Base-by-base conservation (phyloP, 331 rosid genomes). In the Acacia pycnantha region DNA sequence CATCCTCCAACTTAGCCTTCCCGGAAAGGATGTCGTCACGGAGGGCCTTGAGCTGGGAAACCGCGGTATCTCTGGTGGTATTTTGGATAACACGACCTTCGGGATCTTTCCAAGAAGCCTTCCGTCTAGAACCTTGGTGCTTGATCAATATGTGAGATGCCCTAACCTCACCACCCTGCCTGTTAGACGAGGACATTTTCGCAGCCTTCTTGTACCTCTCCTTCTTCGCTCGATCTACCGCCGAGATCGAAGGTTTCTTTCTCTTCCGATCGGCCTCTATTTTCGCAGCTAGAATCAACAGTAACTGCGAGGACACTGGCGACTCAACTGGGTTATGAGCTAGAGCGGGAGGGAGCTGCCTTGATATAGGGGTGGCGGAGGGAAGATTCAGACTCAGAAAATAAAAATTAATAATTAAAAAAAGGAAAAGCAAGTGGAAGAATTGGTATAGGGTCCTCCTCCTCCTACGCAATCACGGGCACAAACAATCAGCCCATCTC, bases 41-140 rank as follows among this genome's bases (percentile, higher is more conserved):
- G 59, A 71, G 7, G 58, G 37, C 58, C 58, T 46, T 71, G 40
- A 71, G 76, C 22, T 71, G 76, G 40, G 76, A 71, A 24, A 71
- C 58, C 11, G 76, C 76, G 58, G 76, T 0, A 2, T 71, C 76
- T 46, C 24, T 71, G 58, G 76, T 71, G 41, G 76, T 71, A 31
- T 46, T 47, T 51, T 24, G 58, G 76, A 71, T 71, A 24, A 46
- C 76, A 12, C 79, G 82, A 14, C 95, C 95, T 22, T 88, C 93
- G 19, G 93, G 93, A 87, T 91, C 95, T 82, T 91, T 91, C 95
- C 93, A 91, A 0, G 95, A 91, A 54, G 95, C 93, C 84, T 90
- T 90, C 37, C 95, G 81, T 46, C 95, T 76, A 0, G 95, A 91
- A 2, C 90, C 95, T 72, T 91, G 89, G 72, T 91, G 95, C 85